Conservation (phyloP, 192 early-diverging fungal genomes). For the Ramicandelaber brevisporus region DNA sequence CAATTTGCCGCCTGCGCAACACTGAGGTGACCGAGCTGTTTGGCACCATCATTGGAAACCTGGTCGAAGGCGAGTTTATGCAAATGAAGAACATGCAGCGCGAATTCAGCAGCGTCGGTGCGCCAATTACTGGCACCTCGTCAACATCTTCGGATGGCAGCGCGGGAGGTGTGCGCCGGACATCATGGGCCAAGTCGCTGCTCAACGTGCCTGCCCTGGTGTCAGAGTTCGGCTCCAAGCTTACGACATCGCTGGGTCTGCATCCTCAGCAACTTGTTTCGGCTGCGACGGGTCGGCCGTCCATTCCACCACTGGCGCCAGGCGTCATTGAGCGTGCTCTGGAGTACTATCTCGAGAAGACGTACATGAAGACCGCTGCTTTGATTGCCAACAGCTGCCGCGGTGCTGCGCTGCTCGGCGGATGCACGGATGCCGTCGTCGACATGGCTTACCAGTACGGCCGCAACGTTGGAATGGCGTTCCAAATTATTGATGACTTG, state of each 20-base stretch:
- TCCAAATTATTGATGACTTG: conserved; percentile 86
- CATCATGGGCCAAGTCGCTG: no score
- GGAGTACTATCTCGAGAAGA: conserved; percentile 85
- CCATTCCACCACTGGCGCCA: no score
- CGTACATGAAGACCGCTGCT: conserved; percentile 83
- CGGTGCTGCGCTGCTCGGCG: conserved; percentile 64
- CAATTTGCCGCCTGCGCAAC: conserved; percentile 67
- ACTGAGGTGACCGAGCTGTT: conserved; percentile 82
- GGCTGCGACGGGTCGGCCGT: no score
- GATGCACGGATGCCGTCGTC: conserved; percentile 34
- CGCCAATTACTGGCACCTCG: no score
- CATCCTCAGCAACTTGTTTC: no score
- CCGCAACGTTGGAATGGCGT: conserved; percentile 71
- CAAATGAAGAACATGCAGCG: conserved; percentile 52
- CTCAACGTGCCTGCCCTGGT: no score
- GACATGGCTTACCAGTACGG: conserved; percentile 75
- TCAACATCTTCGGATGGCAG: no score
- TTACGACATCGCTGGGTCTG: no score
- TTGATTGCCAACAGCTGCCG: conserved; percentile 83
- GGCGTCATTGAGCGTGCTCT: conserved; percentile 34
- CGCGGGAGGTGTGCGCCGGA: no score
- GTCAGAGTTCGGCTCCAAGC: no score
- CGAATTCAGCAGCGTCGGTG: conserved; percentile 12
- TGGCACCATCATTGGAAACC: conserved; percentile 71
- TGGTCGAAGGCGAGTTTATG: conserved; percentile 97